Evolutionary conservation across 2,329 filamentous ascomycete genomes (phyloP).

Genomic region (Dactylella cylindrospora): DNA sequence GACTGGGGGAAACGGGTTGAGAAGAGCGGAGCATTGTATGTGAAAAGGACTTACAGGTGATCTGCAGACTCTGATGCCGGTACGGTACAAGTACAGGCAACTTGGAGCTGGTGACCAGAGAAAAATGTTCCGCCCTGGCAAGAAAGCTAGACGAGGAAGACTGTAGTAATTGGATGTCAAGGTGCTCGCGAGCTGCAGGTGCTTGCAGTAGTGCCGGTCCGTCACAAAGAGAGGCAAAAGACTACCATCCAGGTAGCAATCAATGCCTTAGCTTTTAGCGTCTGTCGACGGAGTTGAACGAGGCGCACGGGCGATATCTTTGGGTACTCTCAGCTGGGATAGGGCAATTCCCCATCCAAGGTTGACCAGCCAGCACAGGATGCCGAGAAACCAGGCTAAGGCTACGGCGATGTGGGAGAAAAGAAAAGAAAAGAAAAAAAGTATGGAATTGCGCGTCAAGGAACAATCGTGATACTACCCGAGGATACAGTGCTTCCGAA

Average conservation of each 20-base stretch:
- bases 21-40: too few species aligned
- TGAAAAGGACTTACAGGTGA: slow-evolving; percentile 43
- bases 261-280: too few species aligned
- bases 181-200: slow-evolving; percentile 30
- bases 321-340: too few species aligned
- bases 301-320: slow-evolving; percentile 25
- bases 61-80: slow-evolving; percentile 27
- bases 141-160: slow-evolving; percentile 25
- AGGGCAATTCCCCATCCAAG: background rate
- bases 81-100: slow-evolving; percentile 33
- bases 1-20: slow-evolving; percentile 10
- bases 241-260: slow-evolving; percentile 8
- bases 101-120: slow-evolving; percentile 43
- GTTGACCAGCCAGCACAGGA: background rate
- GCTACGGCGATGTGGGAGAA: slow-evolving; percentile 7
- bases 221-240: slow-evolving; percentile 32
- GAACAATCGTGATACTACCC: slow-evolving; percentile 9
- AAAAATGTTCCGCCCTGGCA: slow-evolving; percentile 35
- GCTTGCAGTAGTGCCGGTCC: slow-evolving; percentile 27
- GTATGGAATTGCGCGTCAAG: slow-evolving; percentile 11
- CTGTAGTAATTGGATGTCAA: slow-evolving; percentile 12
- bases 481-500: slow-evolving; percentile 37
- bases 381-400: slow-evolving; percentile 14
- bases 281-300: slow-evolving; percentile 22
- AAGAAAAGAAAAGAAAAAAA: background rate